Conservation (phyloP, 768 basidiomycete genomes). For the Pleurotus sapidus region DNA sequence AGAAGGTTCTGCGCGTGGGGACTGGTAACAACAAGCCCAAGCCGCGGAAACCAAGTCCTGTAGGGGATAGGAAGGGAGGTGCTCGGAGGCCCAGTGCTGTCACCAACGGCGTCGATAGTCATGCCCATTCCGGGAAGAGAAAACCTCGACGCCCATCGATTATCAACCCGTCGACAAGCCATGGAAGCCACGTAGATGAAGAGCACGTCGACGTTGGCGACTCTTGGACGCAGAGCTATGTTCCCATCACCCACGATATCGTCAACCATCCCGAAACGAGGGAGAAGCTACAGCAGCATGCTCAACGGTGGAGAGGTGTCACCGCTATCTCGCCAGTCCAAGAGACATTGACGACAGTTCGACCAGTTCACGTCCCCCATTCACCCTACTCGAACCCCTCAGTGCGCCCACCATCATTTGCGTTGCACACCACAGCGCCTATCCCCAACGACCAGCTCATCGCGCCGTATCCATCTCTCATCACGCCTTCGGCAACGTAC, state of each 20-base stretch:
- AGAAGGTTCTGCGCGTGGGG: conserved; percentile 22
- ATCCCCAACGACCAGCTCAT: conserved; percentile 57
- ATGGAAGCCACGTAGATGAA: conserved; percentile 31
- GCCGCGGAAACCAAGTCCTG: conserved; percentile 23
- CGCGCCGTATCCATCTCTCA: conserved; percentile 58
- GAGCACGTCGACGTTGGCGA: conserved; percentile 50
- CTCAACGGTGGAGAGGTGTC: conserved; percentile 65
- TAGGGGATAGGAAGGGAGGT: conserved; percentile 23
- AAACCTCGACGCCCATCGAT: conserved; percentile 19
- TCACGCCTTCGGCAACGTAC: conserved; percentile 68
- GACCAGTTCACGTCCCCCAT: conserved; percentile 11
- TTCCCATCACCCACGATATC: conserved; percentile 45
- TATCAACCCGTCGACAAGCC: conserved; percentile 17
- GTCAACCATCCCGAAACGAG: conserved; percentile 40
- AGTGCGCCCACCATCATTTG: conserved; percentile 57
- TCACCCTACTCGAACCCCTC: conserved; percentile 30
- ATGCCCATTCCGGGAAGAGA: conserved; percentile 25
- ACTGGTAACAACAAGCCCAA: conserved; percentile 15
- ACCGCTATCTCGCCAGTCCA: conserved; percentile 41
- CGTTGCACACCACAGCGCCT: conserved; percentile 59
- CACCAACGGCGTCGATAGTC: conserved; percentile 36
- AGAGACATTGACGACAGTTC: conserved; percentile 17
- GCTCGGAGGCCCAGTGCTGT: conserved; percentile 30
- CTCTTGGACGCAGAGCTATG: conserved; percentile 42
- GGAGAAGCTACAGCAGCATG: conserved; percentile 52